phyloP scores from a whole-genome alignment of 2,329 filamentous ascomycete genomes.

The Cladosporium sp. region DNA sequence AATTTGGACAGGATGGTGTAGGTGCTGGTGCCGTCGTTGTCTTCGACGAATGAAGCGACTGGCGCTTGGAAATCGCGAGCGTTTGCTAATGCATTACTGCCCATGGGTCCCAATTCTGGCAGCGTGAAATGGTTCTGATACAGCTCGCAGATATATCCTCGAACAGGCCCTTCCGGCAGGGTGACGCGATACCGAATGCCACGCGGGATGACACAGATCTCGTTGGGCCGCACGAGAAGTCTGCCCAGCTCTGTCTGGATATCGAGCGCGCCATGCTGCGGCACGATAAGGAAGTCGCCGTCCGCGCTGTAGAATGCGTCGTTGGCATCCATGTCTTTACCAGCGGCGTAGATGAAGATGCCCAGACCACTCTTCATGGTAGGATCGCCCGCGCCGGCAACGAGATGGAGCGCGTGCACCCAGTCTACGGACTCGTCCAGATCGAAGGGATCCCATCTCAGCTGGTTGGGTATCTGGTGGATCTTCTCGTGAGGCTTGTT shows the following conservation, averaged over 20 bases:
- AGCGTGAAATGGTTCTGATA: conserved; percentile 63
- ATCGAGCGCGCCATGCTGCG: conserved; percentile 61
- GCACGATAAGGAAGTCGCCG: conserved; percentile 63
- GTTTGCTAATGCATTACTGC: conserved; percentile 63
- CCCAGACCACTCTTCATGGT: conserved; percentile 74
- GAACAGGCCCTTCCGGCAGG: conserved; percentile 55
- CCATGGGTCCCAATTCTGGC: conserved; percentile 63
- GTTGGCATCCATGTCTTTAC: conserved; percentile 69
- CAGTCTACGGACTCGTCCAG: conserved; percentile 65
- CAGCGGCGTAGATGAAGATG: conserved; percentile 76
- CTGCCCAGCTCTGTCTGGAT: conserved; percentile 66
- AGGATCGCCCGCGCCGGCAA: conserved; percentile 76
- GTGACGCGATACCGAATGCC: conserved; percentile 62
- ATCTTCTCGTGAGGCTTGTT: conserved; percentile 53
- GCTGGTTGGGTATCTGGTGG: conserved; percentile 74
- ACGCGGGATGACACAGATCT: conserved; percentile 62
- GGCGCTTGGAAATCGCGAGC: conserved; percentile 62
- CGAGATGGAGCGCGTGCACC: conserved; percentile 64
- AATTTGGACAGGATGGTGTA: conserved; percentile 62
- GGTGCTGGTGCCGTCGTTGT: conserved; percentile 48
- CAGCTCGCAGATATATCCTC: conserved; percentile 65
- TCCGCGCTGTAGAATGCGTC: conserved; percentile 80
- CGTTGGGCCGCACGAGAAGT: conserved; percentile 62
- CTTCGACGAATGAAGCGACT: conserved; percentile 53
- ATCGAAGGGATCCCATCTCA: conserved; percentile 76